These are phyloP conservation scores for Paracoccidioides brasiliensis DNA, from an alignment of 2,329 filamentous ascomycete genomes.

Conservation along the genomic window DNA sequence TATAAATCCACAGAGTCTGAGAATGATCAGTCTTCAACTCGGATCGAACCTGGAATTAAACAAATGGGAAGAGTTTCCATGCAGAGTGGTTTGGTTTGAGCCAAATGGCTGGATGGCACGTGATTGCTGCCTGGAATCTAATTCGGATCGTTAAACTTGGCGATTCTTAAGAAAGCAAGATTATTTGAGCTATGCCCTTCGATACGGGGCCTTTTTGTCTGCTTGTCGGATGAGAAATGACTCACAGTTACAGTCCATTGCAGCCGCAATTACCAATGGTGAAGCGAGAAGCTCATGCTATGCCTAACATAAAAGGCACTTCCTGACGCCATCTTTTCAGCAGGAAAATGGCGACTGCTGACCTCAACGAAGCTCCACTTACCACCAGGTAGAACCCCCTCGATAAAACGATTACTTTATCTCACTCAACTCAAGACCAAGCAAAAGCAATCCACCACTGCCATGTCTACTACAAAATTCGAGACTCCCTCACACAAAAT, in stretches of 20 bases:
- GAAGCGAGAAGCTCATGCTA: not conserved
- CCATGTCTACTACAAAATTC: not conserved
- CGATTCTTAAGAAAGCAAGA: not conserved
- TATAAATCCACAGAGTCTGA: no score
- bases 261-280: no score
- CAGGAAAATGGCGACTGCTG: not conserved
- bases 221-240: not conserved
- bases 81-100: no score
- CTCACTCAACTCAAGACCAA: not conserved
- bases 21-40: no score
- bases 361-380: not conserved
- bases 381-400: not conserved
- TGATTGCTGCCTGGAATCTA: constrained; percentile 1
- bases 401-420: not conserved
- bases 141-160: not conserved
- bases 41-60: no score
- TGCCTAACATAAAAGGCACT: not conserved
- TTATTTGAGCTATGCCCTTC: not conserved
- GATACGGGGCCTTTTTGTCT: not conserved
- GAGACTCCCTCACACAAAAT: constrained; percentile 9
- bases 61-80: no score
- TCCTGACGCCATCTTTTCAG: not conserved
- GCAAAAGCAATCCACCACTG: not conserved
- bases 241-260: not conserved
- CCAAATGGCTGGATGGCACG: not conserved